Base-by-base conservation (phyloP, 1,284 basidiomycete genomes). In the Omphalotus olearius region DNA sequence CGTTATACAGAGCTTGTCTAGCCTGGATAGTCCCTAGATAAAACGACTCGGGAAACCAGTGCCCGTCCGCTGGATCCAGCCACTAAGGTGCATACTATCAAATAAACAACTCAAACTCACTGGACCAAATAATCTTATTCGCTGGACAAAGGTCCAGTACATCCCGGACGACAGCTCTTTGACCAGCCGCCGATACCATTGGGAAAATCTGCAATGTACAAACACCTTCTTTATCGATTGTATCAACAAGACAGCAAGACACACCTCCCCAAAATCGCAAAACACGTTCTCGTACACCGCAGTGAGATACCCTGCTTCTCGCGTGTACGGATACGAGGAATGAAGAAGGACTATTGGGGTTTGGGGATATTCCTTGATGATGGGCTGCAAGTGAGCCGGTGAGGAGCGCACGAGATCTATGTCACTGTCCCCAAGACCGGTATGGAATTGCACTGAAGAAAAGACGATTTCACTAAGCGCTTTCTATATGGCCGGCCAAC, bases 111-210 rank as follows among this genome's bases (percentile, higher is more conserved):
- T 16, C 13, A 45, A 40, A 69, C 80, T 54, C 57, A 87, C 85
- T 88, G 1, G 85, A 88, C 83, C 85, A 91, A 68, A 90, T 62
- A 17, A 90, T 79, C 62, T 89, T 90, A 62, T 82, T 88, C 17
- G 80, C 85, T 7, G 88, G 88, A 14, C 77, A 71, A 4, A 89
- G 66, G 64, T 90, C 88, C 2, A 90, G 65, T 11, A 86, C 67
- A 61, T 90, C 79, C 28, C 71, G 72, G 20, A 89, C 63, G 40
- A 83, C 72, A 0, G 65, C 61, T 10, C 77, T 71, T 62, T 88
- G 86, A 1, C 85, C 87, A 2, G 76, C 73, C 1, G 69, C 72
- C 2, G 83, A 85, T 35, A 90, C 66, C 54, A 78, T 69, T 0
- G 85, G 85, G 57, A 87, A 89, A n/a, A 89, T 64, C 75, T 75